Conservation (phyloP, 1,284 basidiomycete genomes). For the Sporisorium sorghi region DNA sequence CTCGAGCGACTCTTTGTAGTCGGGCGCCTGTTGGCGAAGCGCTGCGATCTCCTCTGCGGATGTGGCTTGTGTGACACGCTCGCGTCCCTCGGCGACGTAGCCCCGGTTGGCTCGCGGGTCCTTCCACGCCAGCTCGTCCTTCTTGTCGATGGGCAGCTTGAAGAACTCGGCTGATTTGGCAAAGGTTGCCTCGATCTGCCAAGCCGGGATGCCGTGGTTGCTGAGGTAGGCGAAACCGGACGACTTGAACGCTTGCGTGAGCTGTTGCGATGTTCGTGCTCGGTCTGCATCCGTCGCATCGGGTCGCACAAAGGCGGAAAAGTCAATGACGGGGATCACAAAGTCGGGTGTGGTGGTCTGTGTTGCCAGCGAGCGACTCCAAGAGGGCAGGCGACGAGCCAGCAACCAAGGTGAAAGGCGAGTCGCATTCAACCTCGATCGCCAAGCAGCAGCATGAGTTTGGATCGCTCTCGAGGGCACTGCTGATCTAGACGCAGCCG, state of each 20-base stretch:
- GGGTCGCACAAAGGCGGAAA: slow-evolving; percentile 75
- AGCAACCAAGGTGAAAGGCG: background rate
- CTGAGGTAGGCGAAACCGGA: slow-evolving; percentile 68
- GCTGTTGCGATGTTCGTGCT: slow-evolving; percentile 76
- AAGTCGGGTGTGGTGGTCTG: slow-evolving; percentile 21
- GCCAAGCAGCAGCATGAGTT: slow-evolving; percentile 3
- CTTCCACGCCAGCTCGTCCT: slow-evolving; percentile 71
- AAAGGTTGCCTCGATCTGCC: slow-evolving; percentile 72
- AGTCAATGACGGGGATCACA: slow-evolving; percentile 79
- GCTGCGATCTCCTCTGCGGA: slow-evolving; percentile 77
- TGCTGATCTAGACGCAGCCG: background rate
- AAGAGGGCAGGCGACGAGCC: background rate
- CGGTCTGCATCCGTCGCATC: slow-evolving; percentile 73
- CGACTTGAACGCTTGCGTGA: slow-evolving; percentile 81
- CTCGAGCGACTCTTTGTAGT: slow-evolving; percentile 83
- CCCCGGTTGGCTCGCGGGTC: slow-evolving; percentile 83
- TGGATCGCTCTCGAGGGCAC: slow-evolving; percentile 1
- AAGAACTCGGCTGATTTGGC: slow-evolving; percentile 81
- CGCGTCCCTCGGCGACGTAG: slow-evolving; percentile 81
- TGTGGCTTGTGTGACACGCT: slow-evolving; percentile 80
- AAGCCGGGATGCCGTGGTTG: slow-evolving; percentile 23
- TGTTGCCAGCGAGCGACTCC: slow-evolving; percentile 14
- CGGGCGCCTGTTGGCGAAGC: slow-evolving; percentile 76
- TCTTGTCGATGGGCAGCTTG: slow-evolving; percentile 75
- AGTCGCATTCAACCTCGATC: background rate